phyloP scores from a whole-genome alignment of 2,329 filamentous ascomycete genomes.

The Ceratocystis harringtonii region DNA sequence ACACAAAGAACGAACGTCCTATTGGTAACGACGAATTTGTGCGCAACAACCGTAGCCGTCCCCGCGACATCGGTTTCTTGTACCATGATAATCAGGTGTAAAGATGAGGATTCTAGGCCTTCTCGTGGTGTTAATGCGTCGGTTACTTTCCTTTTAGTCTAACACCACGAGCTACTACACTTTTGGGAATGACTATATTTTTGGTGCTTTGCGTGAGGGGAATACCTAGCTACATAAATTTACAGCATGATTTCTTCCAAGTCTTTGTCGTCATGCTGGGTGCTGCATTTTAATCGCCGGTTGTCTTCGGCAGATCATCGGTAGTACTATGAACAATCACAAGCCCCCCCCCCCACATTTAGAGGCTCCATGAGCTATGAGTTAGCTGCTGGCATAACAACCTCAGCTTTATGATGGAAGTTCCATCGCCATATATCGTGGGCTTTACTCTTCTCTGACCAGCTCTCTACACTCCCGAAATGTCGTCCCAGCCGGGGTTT shows the following conservation, averaged over 20 bases:
- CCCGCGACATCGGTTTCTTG: slow-evolving; percentile 80
- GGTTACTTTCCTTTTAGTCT: background rate
- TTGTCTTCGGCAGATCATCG: background rate
- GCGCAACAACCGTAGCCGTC: slow-evolving; percentile 58
- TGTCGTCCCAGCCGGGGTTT: slow-evolving; percentile 58
- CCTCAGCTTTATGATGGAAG: background rate
- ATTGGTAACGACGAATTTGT: slow-evolving; percentile 86
- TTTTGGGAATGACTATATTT: background rate
- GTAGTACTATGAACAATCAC: background rate
- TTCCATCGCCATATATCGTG: background rate
- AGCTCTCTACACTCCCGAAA: slow-evolving; percentile 27
- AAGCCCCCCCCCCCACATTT: background rate
- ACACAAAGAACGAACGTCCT: slow-evolving; percentile 78
- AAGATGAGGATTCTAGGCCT: background rate
- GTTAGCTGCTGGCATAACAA: no score
- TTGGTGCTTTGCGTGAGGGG: background rate
- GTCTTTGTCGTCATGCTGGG: background rate
- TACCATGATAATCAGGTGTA: slow-evolving; percentile 81
- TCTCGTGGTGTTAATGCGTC: background rate
- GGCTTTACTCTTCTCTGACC: background rate
- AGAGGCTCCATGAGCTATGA: background rate
- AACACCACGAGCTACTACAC: background rate
- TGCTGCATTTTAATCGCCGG: background rate
- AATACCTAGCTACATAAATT: background rate
- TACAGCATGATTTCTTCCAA: background rate